Evolutionary conservation across 805 yeast genomes (phyloP), one percentile per base, ranked within the genome.

Genomic region (Cyberlindnera americana): DNA sequence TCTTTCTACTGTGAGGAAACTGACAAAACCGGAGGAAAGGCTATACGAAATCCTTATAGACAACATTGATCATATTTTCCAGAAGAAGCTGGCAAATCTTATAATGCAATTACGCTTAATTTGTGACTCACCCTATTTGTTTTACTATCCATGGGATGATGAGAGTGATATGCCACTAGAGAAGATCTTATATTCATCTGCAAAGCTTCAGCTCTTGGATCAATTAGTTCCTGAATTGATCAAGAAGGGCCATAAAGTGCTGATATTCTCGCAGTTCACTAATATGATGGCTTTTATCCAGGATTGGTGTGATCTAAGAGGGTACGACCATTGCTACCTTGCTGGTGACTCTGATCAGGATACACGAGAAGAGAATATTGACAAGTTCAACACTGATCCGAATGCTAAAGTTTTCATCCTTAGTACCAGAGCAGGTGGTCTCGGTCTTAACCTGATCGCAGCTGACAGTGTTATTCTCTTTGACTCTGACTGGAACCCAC

Each of bases 401-500:
- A 59, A 59, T 12, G 59, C 53, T 12, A 62, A 66, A 19, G 70
- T 89, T 1, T 91, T 91, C 48, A 60, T 93, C 37, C 67, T 93
- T 12, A 83, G 95, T 12, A 93, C 99, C 0, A 70, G 98, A 46
- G 91, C 98, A 1, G 99, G 97, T 9, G 98, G 98, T 0, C 71
- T 91, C 23, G 99, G 99, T 5, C 77, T 91, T 30, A 91, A 91
- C 55, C 67, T 91, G 40, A 76, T 82, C 0, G 78, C 83, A 0
- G 96, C 98, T 0, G 97, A 93, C 48, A 81, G 95, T 2, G 98
- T 93, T 1, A 76, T 91, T 4, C 53, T 91, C 10, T 89, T 87
- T 56, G 99, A 91, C 55, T 83, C 88, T 41, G 99, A 91, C 57
- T 91, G 97, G 96, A 91, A 91, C 54, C 99, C 98, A 0, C 97